phyloP scores from a whole-genome alignment of 192 early-diverging fungal species.

The Mortierella claussenii region DNA sequence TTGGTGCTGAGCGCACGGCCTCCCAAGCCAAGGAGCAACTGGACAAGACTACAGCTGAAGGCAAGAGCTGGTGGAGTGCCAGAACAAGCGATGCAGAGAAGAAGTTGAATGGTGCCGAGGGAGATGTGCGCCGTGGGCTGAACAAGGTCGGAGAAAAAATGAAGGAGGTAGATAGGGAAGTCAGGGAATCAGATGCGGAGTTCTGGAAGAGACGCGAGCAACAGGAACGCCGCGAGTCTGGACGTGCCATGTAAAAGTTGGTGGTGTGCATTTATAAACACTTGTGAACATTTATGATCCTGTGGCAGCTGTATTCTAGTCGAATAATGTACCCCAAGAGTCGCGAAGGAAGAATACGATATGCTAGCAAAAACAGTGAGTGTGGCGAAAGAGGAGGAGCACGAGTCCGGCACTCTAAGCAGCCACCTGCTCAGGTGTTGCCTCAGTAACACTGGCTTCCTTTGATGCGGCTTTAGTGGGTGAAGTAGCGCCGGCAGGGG shows the following conservation, averaged over 20 bases:
- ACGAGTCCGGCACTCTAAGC: too few species aligned
- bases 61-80: conserved; percentile 22
- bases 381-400: too few species aligned
- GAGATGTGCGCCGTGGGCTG: conserved; percentile 10
- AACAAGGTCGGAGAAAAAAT: conserved; percentile 40
- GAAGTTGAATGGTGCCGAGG: conserved; percentile 1
- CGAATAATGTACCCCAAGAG: neutral
- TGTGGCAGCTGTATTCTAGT: neutral
- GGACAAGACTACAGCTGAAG: conserved; percentile 7
- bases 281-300: neutral
- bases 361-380: too few species aligned
- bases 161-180: conserved; percentile 30
- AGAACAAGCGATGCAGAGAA: conserved; percentile 7
- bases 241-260: conserved; percentile 37
- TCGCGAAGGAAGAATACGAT: too few species aligned
- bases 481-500: neutral
- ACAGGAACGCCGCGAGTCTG: conserved; percentile 39
- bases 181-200: conserved; percentile 9
- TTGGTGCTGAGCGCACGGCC: conserved; percentile 23
- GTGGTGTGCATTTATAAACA: neutral
- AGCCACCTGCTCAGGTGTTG: too few species aligned
- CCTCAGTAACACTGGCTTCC: too few species aligned
- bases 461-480: too few species aligned
- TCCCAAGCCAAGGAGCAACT: conserved; percentile 10
- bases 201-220: conserved; percentile 35